Conservation (phyloP, 345 rosid species). For the Adansonia digitata region DNA sequence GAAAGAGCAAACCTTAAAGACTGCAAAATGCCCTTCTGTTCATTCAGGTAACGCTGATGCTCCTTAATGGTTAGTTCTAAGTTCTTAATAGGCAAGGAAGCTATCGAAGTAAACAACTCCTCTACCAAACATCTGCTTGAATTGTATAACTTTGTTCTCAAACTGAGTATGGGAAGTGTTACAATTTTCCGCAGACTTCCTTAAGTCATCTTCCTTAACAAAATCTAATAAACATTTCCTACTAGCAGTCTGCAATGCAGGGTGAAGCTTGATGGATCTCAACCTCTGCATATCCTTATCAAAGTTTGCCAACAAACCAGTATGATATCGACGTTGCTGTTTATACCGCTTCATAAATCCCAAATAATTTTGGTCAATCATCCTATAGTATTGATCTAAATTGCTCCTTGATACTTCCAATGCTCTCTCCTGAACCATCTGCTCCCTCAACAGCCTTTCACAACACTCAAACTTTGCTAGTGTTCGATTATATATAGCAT, state of each 20-base stretch:
- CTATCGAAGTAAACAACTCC: slow-evolving; percentile 56
- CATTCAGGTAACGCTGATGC: slow-evolving; percentile 54
- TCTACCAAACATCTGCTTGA: slow-evolving; percentile 73
- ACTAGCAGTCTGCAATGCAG: slow-evolving; percentile 50
- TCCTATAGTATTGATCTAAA: slow-evolving; percentile 75
- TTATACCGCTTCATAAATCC: slow-evolving; percentile 85
- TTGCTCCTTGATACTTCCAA: slow-evolving; percentile 76
- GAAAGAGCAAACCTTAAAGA: slow-evolving; percentile 70
- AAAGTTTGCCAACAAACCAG: slow-evolving; percentile 63
- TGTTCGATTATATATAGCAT: slow-evolving; percentile 52
- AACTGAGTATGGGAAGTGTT: slow-evolving; percentile 73
- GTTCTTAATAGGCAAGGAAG: slow-evolving; percentile 43
- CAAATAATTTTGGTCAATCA: slow-evolving; percentile 60
- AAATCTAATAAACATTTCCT: slow-evolving; percentile 69
- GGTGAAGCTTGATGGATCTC: slow-evolving; percentile 75
- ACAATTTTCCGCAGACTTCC: slow-evolving; percentile 64
- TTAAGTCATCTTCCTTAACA: slow-evolving; percentile 79
- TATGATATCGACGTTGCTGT: slow-evolving; percentile 66
- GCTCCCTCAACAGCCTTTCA: slow-evolving; percentile 68
- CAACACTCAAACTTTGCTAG: slow-evolving; percentile 47
- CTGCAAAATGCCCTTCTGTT: slow-evolving; percentile 90
- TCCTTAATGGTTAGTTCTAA: slow-evolving; percentile 64
- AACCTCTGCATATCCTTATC: slow-evolving; percentile 74
- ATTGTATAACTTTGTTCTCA: slow-evolving; percentile 79
- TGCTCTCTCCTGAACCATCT: slow-evolving; percentile 87